Base-by-base conservation (phyloP, 495 filamentous ascomycete species). In the Hypoxylon crocopeplum region DNA sequence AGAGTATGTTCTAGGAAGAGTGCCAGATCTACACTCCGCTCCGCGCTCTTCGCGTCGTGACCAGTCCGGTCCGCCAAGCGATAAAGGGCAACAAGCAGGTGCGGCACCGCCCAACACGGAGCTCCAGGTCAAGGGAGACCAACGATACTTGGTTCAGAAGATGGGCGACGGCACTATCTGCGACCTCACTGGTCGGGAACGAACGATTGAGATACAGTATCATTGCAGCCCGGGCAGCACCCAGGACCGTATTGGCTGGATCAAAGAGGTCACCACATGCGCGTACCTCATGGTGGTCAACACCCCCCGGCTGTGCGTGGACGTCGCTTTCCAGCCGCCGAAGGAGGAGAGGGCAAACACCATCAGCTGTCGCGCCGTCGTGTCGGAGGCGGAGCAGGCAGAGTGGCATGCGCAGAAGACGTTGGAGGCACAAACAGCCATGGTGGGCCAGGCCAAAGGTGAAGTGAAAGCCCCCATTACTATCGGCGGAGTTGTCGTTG, bases 241-340 rank as follows among this genome's bases (percentile, higher is more conserved):
- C 5, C 76, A 82, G 15, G 93, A 97, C 71, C 86, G 88, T 6
- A 97, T 98, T 59, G 89, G 87, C 38, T 92, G 89, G 83, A 95
- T 98, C 76, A 98, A 98, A 68, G 94, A 98, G 69, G 81, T 96
- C 3, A 88, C 87, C 7, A 97, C 92, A 7, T 98, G 94, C 75
- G 87, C 90, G 17, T 98, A 98, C 61, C 75, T 97, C 34, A 96
- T 98, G 91, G 84, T 96, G 1, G 85, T 98, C 45, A 89, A 97
- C 69, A 98, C 94, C 0, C 91, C 94, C 2, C 85, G 93, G 1
- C 84, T 98, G 37, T 98, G 94, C 72, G 87, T 89, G 68, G 94
- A 98, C 59, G 86, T 92, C 17, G 93, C 93, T 5, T 98, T 98
- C 73, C 79, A 90, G 32, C 92, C 93, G 7, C 91, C 92, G 1